A percentile compares a stretch with the other conserved stretches of the same genome.
Evolutionary conservation across 2,329 filamentous ascomycete species (phyloP).

Genomic region (Stachybotrys chlorohalonatus): DNA sequence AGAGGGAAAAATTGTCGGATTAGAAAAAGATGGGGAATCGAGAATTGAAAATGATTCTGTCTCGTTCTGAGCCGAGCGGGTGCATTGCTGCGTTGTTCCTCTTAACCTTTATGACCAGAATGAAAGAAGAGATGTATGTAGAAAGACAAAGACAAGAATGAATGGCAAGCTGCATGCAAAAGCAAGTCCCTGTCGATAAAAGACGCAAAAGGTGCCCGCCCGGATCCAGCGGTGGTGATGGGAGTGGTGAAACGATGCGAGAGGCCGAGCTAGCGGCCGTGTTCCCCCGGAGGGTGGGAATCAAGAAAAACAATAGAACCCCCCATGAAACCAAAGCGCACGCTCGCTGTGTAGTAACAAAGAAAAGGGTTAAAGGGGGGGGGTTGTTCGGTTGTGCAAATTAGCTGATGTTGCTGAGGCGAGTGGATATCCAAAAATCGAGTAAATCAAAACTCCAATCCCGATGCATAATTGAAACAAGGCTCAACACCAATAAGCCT

Average conservation of each 20-base stretch:
- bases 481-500: slow-evolving; percentile 32
- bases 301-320: slow-evolving; percentile 25
- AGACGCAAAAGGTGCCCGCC: slow-evolving; percentile 45
- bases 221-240: slow-evolving; percentile 40
- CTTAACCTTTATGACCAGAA: slow-evolving; percentile 36
- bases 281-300: slow-evolving; percentile 27
- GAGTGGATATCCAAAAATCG: slow-evolving; percentile 22
- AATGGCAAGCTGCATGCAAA: slow-evolving; percentile 36
- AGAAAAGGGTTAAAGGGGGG: slow-evolving; percentile 23
- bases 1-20: slow-evolving; percentile 5
- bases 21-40: slow-evolving; percentile 18
- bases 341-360: slow-evolving; percentile 37
- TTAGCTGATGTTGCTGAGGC: slow-evolving; percentile 15
- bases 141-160: slow-evolving; percentile 20
- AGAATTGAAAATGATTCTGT: slow-evolving; percentile 35
- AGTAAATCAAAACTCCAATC: slow-evolving; percentile 26
- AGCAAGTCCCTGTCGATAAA: slow-evolving; percentile 35
- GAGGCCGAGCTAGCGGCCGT: slow-evolving; percentile 5
- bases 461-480: slow-evolving; percentile 28
- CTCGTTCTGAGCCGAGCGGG: slow-evolving; percentile 40
- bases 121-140: slow-evolving; percentile 13
- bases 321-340: slow-evolving; percentile 14
- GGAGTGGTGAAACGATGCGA: too few species aligned
- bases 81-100: slow-evolving; percentile 58
- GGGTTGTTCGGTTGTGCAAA: slow-evolving; percentile 10